A percentile compares a stretch with the other conserved stretches of the same genome.
These are phyloP conservation scores for Stevia rebaudiana DNA, from an alignment of 140 eudicot species.

Conservation along the genomic window DNA sequence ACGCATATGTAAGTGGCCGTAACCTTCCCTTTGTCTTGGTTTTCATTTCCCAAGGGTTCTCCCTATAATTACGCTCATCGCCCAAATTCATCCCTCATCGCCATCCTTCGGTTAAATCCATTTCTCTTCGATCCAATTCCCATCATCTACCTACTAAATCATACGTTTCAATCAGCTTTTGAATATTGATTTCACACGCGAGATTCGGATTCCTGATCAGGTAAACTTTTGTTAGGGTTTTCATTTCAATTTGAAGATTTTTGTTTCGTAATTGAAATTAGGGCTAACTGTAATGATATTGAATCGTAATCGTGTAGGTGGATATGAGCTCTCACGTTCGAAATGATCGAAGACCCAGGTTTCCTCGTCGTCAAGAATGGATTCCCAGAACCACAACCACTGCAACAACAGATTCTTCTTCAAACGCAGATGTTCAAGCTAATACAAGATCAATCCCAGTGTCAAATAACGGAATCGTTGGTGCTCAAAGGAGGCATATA, in stretches of 20 bases:
- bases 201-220: conserved; percentile 10
- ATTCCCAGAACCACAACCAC: conserved; percentile 44
- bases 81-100: conserved; percentile 9
- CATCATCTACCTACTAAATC: no score
- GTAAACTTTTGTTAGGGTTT: neutral
- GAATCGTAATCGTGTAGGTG: conserved; percentile 9
- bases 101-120: no score
- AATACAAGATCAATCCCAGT: conserved; percentile 12
- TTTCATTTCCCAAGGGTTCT: conserved; percentile 23
- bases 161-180: neutral
- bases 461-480: conserved; percentile 12
- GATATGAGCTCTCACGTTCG: conserved; percentile 62
- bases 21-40: conserved; percentile 9
- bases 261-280: no score
- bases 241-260: neutral
- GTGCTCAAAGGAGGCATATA: conserved; percentile 34
- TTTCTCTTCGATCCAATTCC: no score
- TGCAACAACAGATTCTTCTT: conserved; percentile 6
- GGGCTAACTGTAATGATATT: neutral
- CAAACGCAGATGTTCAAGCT: conserved; percentile 10
- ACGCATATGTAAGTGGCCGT: conserved; percentile 13
- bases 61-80: conserved; percentile 26
- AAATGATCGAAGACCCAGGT: conserved; percentile 43
- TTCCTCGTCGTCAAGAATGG: conserved; percentile 59
- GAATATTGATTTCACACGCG: neutral